Evolutionary conservation across 495 filamentous ascomycete genomes (phyloP), one percentile per base, ranked within the genome.

Genomic region (Mytilinidion resinicola): DNA sequence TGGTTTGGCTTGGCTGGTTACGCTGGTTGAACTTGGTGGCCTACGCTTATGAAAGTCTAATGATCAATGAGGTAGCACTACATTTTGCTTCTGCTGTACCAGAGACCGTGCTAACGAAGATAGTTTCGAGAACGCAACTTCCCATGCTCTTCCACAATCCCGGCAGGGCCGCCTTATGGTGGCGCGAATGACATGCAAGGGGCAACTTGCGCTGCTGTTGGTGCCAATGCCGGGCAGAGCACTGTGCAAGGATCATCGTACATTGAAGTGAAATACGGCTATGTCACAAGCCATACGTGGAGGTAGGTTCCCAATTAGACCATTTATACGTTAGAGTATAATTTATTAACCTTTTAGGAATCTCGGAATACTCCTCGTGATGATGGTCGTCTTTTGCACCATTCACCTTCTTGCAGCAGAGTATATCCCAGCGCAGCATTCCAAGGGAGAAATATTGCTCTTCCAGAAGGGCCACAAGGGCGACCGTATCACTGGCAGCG

Each of bases 361-460:
- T 36, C 25, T 58, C 4, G 55, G 54, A 12, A 59, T 62, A 4
- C 34, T 62, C 3, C 14, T 59, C 9, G 56, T 38, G 12, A 55
- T 62, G 50, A 8, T 59, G 12, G 21, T 47, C 1, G 15, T 58
- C 30, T 42, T 53, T 34, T 12, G 34, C 17, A 53, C 70, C 38
- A 72, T 79, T 15, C 71, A 79, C 53, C 62, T 81, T n/a, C 54
- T 71, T 14, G 75, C 70, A 3, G 76, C 75, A 7, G 78, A 79
- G 61, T 76, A 74, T 52, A 78, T 78, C 53, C 76, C 77, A 9
- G 74, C 78, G 59, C 69, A 73, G 55, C 75, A 75, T 62, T 78
- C 76, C 20, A 79, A 78, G 67, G 77, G 76, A 43, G 76, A 80
- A 63, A 74, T 80, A 21, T 59, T 80, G 54, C 70, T 80, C 21